Evolutionary conservation across 2,329 filamentous ascomycete genomes (phyloP).

Genomic region (Apiospora kogelbergensis): DNA sequence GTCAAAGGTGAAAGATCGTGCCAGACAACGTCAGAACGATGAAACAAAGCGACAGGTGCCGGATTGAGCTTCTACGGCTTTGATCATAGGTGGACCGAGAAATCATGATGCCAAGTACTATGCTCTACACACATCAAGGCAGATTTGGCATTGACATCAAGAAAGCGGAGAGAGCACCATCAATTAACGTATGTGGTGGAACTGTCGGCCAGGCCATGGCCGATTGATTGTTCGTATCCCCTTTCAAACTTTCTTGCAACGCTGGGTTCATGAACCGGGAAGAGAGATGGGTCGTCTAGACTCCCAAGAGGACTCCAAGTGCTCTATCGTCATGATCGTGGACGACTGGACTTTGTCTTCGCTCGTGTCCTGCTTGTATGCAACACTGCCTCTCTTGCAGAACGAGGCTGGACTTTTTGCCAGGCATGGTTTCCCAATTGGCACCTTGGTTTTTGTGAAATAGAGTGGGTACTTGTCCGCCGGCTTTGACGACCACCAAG

Average conservation of each 20-base stretch:
- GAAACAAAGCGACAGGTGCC: not conserved
- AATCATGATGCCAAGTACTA: not conserved
- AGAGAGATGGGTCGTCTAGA: not conserved
- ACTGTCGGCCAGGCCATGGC: not conserved
- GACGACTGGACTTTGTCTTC: not conserved
- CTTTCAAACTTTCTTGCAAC: not conserved
- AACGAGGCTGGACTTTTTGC: conserved; percentile 9
- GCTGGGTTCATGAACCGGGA: not conserved
- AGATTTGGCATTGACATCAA: not conserved
- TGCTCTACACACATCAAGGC: not conserved
- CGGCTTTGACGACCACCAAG: not conserved
- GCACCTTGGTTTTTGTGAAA: conserved; percentile 3
- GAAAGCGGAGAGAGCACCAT: not conserved
- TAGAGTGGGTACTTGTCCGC: conserved; percentile 7
- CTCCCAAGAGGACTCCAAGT: not conserved
- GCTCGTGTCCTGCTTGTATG: not conserved
- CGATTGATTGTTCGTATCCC: not conserved
- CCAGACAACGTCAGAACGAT: not conserved
- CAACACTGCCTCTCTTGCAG: conserved; percentile 4
- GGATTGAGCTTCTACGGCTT: not conserved
- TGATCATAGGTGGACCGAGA: conserved; percentile 1
- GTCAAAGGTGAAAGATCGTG: not conserved
- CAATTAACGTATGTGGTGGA: not conserved
- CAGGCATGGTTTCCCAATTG: not conserved
- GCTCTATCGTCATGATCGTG: not conserved